Percentiles rank a stretch among this genome's conserved stretches.
Conservation (phyloP, 257 asterid species). For the Solanum appendiculatum region DNA sequence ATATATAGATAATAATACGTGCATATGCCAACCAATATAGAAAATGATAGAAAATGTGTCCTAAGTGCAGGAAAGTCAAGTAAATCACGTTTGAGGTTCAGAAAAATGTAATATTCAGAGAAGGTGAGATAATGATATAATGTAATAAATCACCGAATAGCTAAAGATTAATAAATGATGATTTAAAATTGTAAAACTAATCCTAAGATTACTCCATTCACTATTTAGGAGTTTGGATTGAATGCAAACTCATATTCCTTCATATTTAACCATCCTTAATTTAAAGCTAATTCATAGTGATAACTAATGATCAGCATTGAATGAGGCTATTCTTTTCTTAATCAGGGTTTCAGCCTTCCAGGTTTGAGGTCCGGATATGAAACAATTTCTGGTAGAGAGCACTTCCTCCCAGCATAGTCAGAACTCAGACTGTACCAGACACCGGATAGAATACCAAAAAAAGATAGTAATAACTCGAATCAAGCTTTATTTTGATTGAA, state of each 20-base stretch:
- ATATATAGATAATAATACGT: neutral
- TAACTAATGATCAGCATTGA: too few species aligned
- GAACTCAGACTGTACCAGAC: too few species aligned
- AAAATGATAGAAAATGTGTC: neutral
- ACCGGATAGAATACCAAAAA: too few species aligned
- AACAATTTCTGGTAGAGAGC: accelerated
- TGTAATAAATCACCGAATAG: neutral
- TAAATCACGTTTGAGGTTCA: neutral
- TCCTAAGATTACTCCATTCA: neutral
- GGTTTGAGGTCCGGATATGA: too few species aligned
- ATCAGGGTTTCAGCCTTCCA: too few species aligned
- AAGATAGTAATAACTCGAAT: neutral
- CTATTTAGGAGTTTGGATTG: neutral
- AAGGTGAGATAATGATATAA: neutral
- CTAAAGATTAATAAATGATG: too few species aligned
- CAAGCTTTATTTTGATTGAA: too few species aligned
- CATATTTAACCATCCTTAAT: neutral
- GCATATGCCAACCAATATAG: neutral
- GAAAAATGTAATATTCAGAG: neutral
- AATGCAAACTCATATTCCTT: neutral
- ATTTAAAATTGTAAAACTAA: neutral
- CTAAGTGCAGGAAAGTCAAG: neutral
- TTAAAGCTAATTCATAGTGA: neutral
- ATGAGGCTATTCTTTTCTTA: too few species aligned
- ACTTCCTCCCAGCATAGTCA: too few species aligned